These are phyloP conservation scores for Lepidium sativum DNA, from an alignment of 345 rosid species.

Conservation along the genomic window DNA sequence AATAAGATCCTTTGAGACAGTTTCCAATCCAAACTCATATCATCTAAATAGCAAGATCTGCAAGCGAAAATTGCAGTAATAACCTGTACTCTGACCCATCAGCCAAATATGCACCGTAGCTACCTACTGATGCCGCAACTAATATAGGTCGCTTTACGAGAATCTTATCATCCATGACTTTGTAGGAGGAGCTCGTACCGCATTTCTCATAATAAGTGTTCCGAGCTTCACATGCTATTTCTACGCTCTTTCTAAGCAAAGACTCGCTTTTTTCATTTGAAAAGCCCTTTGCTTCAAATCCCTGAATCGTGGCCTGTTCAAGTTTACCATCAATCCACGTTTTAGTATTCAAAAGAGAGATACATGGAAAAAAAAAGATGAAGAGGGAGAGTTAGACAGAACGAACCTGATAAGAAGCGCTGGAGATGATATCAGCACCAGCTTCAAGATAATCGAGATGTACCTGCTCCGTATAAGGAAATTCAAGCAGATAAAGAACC, in stretches of 20 bases:
- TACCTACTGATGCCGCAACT: slow-evolving; percentile 78
- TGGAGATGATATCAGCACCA: slow-evolving; percentile 72
- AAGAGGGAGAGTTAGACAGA: background rate
- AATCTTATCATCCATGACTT: slow-evolving; percentile 26
- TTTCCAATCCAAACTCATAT: background rate
- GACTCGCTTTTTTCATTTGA: slow-evolving; percentile 47
- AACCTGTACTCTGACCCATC: slow-evolving; percentile 89
- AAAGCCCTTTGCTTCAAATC: slow-evolving; percentile 64
- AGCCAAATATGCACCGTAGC: slow-evolving; percentile 85
- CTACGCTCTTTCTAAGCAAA: slow-evolving; percentile 57
- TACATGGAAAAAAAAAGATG: background rate
- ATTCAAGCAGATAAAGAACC: slow-evolving; percentile 9
- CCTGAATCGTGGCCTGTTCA: slow-evolving; percentile 72
- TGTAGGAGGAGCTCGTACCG: slow-evolving; percentile 19
- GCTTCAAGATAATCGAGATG: slow-evolving; percentile 83
- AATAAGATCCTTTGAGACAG: background rate
- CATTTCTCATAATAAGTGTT: slow-evolving; percentile 43
- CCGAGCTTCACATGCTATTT: slow-evolving; percentile 65
- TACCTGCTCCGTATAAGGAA: slow-evolving; percentile 37
- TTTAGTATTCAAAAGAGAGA: slow-evolving; percentile 1
- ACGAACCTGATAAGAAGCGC: slow-evolving; percentile 70
- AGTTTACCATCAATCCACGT: background rate
- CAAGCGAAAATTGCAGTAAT: background rate
- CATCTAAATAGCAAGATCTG: background rate
- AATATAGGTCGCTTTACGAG: slow-evolving; percentile 44